Percentiles rank a stretch among this genome's conserved stretches.
Evolutionary conservation across 2,329 filamentous ascomycete species (phyloP).

Genomic region (Cercospora sp.): DNA sequence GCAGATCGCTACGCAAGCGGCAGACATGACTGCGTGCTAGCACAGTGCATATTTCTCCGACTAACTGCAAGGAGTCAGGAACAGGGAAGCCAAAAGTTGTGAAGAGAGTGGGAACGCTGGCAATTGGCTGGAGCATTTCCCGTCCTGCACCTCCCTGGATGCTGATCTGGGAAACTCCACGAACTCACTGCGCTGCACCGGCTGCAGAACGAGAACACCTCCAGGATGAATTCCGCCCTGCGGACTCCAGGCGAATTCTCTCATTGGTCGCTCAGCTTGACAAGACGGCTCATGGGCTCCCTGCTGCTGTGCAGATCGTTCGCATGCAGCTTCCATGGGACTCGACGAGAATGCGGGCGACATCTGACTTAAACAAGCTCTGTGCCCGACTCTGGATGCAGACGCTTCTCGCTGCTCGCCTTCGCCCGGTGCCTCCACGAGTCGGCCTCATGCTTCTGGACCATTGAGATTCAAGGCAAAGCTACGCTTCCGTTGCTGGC

Average conservation of each 20-base stretch:
- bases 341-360: not conserved
- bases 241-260: not conserved
- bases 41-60: constrained; percentile 1
- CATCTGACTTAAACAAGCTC: constrained; percentile 1
- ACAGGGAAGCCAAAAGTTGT: constrained; percentile 2
- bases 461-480: constrained; percentile 1
- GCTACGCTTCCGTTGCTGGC: constrained; percentile 8
- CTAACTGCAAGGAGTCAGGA: constrained; percentile 19
- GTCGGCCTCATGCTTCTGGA: constrained; percentile 1
- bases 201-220: constrained; percentile 9
- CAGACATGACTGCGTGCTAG: not conserved
- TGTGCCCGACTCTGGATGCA: not conserved
- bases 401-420: not conserved
- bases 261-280: not conserved
- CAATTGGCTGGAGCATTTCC: constrained; percentile 8
- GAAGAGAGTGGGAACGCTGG: not conserved
- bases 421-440: not conserved
- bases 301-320: not conserved
- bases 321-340: not conserved
- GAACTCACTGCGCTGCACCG: constrained; percentile 7
- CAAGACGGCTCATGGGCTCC: not conserved
- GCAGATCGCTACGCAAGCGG: constrained; percentile 8
- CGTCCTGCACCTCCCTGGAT: constrained; percentile 1
- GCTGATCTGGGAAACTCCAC: constrained; percentile 14
- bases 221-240: not conserved